Evolutionary conservation across 306 rosid species (phyloP), one percentile per base, ranked within the genome.

Genomic region (Cucurbita moschata): DNA sequence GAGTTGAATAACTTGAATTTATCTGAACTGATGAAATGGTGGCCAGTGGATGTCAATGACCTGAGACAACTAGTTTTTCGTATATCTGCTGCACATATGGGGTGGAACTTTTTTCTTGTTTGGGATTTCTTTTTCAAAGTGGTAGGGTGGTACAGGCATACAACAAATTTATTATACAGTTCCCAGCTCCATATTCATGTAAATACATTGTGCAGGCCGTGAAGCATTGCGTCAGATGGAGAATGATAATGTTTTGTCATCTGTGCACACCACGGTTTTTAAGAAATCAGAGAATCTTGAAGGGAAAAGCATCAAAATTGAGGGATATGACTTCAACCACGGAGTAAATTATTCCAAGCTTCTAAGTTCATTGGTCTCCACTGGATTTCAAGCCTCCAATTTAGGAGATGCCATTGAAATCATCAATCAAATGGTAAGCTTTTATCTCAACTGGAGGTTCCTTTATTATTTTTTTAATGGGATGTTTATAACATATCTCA

Each of bases 311-410:
- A 21, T 55, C 16, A 72, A 79, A 74, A 87, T 94, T 9, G 82
- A 86, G 67, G 99, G 99, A 57, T 94, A 94, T 14, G 91, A 94
- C 73, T 94, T 94, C 83, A 89, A 94, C 79, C 81, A 73, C 4
- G 96, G 97, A 10, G 73, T 91, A 3, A 67, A 89, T 71, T 91
- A 89, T 73, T 67, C 83, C n/a, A 82, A 82, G 55, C 91, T 94
- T 63, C 79, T 94, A 58, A 66, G 53, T 10, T 87, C 97, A 60
- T 62, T 94, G 85, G 6, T 84, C 73, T 76, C 87, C 56, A 89
- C 97, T 68, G 97, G 97, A 0, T 94, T 94, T 74, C 97, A 94
- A 65, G 99, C 99, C 77, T 90, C 97, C 69, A 84, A 90, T 76
- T 83, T 94, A 15, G 99, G 84, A 30, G 95, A 89, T 44, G 97